Evolutionary conservation across 139 green algal species (phyloP).

Genomic region (Picochlorum sp.): DNA sequence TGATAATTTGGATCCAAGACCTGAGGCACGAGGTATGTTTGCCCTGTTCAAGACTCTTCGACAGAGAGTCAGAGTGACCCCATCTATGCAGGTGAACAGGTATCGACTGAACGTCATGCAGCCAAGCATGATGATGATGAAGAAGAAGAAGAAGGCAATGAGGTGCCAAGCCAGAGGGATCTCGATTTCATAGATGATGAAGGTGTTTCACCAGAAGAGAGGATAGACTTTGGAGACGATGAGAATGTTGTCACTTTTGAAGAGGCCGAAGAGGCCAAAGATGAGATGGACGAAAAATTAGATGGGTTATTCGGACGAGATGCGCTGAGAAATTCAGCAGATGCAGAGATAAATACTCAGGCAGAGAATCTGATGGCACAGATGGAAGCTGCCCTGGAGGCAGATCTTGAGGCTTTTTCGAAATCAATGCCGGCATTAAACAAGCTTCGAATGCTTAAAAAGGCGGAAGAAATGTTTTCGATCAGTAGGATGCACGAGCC

Average conservation of each 20-base stretch:
- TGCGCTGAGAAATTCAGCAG: neutral
- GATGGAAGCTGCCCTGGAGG: slow-evolving; percentile 50
- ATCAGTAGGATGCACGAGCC: slow-evolving; percentile 49
- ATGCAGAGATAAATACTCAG: slow-evolving; percentile 13
- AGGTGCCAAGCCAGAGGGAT: slow-evolving; percentile 21
- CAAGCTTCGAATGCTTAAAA: slow-evolving; percentile 52
- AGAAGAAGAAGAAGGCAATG: slow-evolving; percentile 30
- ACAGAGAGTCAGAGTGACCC: neutral
- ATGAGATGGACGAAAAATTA: slow-evolving; percentile 18
- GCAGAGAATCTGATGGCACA: slow-evolving; percentile 35
- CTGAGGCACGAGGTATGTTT: slow-evolving; percentile 1
- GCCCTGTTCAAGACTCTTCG: neutral
- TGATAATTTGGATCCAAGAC: slow-evolving; percentile 8
- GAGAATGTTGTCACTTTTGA: slow-evolving; percentile 12
- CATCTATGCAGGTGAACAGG: neutral
- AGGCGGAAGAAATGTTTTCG: slow-evolving; percentile 35
- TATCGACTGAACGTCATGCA: neutral
- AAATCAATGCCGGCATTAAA: slow-evolving; percentile 37
- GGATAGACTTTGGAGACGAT: slow-evolving; percentile 26
- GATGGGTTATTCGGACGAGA: neutral
- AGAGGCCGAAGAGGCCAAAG: slow-evolving; percentile 7
- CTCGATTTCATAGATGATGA: slow-evolving; percentile 29
- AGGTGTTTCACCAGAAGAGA: slow-evolving; percentile 9
- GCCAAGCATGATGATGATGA: neutral
- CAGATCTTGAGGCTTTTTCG: slow-evolving; percentile 40